These are phyloP conservation scores for Agroathelia rolfsii DNA, from an alignment of 1,284 basidiomycete species.

Conservation along the genomic window DNA sequence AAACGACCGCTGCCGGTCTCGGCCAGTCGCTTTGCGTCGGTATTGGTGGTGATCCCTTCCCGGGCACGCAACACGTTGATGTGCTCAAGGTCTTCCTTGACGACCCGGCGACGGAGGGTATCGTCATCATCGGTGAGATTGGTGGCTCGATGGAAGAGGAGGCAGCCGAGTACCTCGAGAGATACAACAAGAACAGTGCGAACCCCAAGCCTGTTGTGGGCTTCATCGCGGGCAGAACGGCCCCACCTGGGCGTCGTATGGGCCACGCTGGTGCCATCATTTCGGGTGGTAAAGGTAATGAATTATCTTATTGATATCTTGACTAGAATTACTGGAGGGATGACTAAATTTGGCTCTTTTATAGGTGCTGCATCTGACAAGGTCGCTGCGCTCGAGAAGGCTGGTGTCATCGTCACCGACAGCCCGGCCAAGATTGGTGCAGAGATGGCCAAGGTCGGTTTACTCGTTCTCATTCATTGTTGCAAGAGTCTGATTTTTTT, in stretches of 20 bases:
- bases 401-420: constrained; percentile 90
- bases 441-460: constrained; percentile 74
- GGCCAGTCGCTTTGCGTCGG: constrained; percentile 96
- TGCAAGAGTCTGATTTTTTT: constrained; percentile 8
- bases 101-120: constrained; percentile 88
- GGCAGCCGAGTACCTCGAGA: constrained; percentile 90
- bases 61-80: constrained; percentile 92
- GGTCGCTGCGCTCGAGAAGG: constrained; percentile 87
- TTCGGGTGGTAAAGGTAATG: constrained; percentile 86
- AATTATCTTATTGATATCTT: constrained; percentile 1
- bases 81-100: constrained; percentile 95
- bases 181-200: constrained; percentile 83
- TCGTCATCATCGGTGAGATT: constrained; percentile 98
- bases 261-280: constrained; percentile 99
- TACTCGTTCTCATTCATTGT: constrained; percentile 3
- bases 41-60: constrained; percentile 99
- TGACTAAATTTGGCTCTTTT: too few relatives aligned
- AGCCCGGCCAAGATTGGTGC: constrained; percentile 92
- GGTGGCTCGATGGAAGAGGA: constrained; percentile 99
- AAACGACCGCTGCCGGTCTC: constrained; percentile 93
- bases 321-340: too few relatives aligned
- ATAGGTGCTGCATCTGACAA: constrained; percentile 89
- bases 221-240: constrained; percentile 96
- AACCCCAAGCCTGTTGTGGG: constrained; percentile 94
- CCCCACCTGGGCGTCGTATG: constrained; percentile 97